Percentiles rank a stretch among this genome's conserved stretches.
These are phyloP conservation scores for Penicillium psychrofluorescens DNA, from an alignment of 495 filamentous ascomycete species.

Conservation along the genomic window DNA sequence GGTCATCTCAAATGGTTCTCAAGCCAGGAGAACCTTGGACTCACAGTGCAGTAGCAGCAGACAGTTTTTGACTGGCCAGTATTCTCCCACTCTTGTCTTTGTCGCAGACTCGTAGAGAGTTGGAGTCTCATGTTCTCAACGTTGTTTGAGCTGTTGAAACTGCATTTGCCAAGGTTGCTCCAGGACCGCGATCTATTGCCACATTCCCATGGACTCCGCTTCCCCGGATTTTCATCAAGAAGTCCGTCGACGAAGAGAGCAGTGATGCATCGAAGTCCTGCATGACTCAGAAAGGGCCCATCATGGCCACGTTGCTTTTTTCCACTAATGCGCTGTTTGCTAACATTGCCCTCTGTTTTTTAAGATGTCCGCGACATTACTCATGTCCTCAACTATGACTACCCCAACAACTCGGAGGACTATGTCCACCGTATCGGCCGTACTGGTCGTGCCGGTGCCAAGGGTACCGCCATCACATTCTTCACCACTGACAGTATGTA, in stretches of 20 bases:
- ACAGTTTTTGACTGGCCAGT: conserved; percentile 38
- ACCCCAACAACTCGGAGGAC: conserved; percentile 99
- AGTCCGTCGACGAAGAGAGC: conserved; percentile 53
- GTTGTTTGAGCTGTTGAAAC: conserved; percentile 62
- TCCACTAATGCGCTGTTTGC: conserved; percentile 48
- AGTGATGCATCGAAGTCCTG: conserved; percentile 63
- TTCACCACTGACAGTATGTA: conserved; percentile 97
- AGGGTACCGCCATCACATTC: conserved; percentile 83
- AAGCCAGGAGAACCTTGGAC: conserved; percentile 77
- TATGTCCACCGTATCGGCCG: conserved; percentile 96
- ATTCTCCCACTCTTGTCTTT: conserved; percentile 56
- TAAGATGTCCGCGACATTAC: conserved; percentile 99
- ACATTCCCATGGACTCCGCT: conserved; percentile 39
- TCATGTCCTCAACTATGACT: conserved; percentile 99
- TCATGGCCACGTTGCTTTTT: conserved; percentile 42
- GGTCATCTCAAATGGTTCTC: conserved; percentile 67
- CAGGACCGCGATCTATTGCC: conserved; percentile 65
- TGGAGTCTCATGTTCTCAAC: conserved; percentile 46
- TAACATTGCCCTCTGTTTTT: conserved; percentile 59
- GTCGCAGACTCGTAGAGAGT: conserved; percentile 68
- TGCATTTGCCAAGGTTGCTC: conserved; percentile 57
- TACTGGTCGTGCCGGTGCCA: conserved; percentile 86
- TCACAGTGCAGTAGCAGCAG: conserved; percentile 69
- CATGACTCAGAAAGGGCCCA: conserved; percentile 53
- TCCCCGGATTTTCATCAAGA: conserved; percentile 49